Conservation (phyloP, 345 rosid species). For the Hypericum perforatum region DNA sequence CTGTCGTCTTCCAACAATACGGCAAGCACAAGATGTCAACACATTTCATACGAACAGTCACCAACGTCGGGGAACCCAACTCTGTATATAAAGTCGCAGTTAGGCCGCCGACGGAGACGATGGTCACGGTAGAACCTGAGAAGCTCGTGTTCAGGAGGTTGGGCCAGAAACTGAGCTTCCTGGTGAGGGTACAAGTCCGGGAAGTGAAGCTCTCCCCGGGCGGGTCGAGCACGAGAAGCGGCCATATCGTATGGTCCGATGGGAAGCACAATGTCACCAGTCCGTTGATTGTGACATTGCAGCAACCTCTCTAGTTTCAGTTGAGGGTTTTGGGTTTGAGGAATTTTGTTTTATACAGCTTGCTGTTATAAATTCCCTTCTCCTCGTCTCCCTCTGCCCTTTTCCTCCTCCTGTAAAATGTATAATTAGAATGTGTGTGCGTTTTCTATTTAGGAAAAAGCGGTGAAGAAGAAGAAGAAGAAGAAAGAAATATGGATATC, state of each 20-base stretch:
- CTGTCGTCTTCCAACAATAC: constrained; percentile 23
- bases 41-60: constrained; percentile 25
- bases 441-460: constrained; percentile 32
- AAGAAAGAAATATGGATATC: no score
- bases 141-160: constrained; percentile 23
- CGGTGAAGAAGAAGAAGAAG: no score
- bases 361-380: constrained; percentile 1
- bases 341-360: constrained; percentile 12
- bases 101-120: constrained; percentile 5
- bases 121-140: constrained; percentile 19
- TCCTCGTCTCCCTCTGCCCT: neutral
- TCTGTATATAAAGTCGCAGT: constrained; percentile 18
- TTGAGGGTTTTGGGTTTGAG: constrained; percentile 3
- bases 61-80: constrained; percentile 20
- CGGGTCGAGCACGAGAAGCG: constrained; percentile 17
- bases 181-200: constrained; percentile 13
- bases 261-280: constrained; percentile 22
- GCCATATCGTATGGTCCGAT: constrained; percentile 21
- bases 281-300: constrained; percentile 57
- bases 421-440: constrained; percentile 14
- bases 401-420: neutral
- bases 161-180: constrained; percentile 24
- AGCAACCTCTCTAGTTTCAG: constrained; percentile 57
- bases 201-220: constrained; percentile 20
- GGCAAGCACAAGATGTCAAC: constrained; percentile 19